Evolutionary conservation across 1,284 basidiomycete species (phyloP), one percentile per base, ranked within the genome.

Genomic region (Cystobasidiaceae sp.): DNA sequence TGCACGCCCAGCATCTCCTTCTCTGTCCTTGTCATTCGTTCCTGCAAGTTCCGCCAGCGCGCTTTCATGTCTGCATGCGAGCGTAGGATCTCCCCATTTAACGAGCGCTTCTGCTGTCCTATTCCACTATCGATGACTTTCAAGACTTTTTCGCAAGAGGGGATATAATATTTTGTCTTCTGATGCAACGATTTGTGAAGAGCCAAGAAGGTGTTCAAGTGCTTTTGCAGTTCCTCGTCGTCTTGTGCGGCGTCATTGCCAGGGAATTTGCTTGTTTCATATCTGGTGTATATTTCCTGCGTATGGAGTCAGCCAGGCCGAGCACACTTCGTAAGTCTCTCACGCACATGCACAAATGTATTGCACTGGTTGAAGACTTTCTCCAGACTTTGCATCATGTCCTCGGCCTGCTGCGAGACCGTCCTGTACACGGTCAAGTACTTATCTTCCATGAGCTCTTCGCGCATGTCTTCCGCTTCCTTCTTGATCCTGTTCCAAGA

Each of bases 351-450:
- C 48, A 70, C 63, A 37, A 71, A 71, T 3, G 87, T 86, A 79
- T 90, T 86, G 78, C 88, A 91, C 71, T 88, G 83, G 70, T 85
- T 85, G 48, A 93, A 85, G 6, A 88, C 89, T 75, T 92, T 94
- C 79, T 96, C 90, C 69, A 97, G 78, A 73, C 90, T 91, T 28
- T 86, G 85, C 90, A 97, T 93, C 92, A 97, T 94, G 28, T 89
- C 90, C 74, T 93, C 88, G 33, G 92, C 92, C 77, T 97, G 93
- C 68, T 89, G 86, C 13, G 87, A 88, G 44, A 92, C 91, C 37
- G 89, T 92, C 69, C 90, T 82, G 77, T 97, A 97, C n/a, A 96
- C 88, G 8, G 87, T 87, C 72, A 97, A 81, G 87, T 91, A 96
- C 43, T 64, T 93, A 77, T 97, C 93, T 77, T 97, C 94, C 77